A percentile compares a stretch with the other conserved stretches of the same genome.
Evolutionary conservation across 2,329 filamentous ascomycete genomes (phyloP).

Genomic region (Hymenoscyphus infarciens): DNA sequence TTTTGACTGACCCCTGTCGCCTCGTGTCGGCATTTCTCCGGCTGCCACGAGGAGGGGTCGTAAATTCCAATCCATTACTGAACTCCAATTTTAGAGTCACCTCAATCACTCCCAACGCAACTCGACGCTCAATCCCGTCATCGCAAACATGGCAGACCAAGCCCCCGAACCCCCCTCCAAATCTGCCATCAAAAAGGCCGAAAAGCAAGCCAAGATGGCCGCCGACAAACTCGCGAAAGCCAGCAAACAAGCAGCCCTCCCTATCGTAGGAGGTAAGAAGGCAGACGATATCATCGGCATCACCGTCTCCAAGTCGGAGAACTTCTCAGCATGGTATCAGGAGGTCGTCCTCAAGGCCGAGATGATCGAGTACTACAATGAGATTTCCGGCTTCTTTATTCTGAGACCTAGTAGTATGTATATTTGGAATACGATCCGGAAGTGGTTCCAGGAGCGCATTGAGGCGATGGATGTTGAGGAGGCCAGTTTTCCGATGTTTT

Average conservation of each 20-base stretch:
- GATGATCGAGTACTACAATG: slow-evolving; percentile 91
- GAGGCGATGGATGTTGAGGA: slow-evolving; percentile 91
- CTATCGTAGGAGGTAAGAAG: slow-evolving; percentile 57
- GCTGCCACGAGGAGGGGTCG: slow-evolving; percentile 1
- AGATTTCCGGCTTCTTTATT: slow-evolving; percentile 97
- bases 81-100: slow-evolving; percentile 3
- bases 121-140: slow-evolving; percentile 3
- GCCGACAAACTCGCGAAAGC: slow-evolving; percentile 61
- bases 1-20: neutral
- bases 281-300: slow-evolving; percentile 77
- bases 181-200: slow-evolving; percentile 62
- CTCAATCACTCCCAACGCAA: neutral
- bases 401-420: slow-evolving; percentile 69
- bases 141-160: slow-evolving; percentile 26
- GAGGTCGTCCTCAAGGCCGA: slow-evolving; percentile 96
- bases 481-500: slow-evolving; percentile 94
- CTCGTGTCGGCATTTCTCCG: neutral
- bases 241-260: slow-evolving; percentile 51
- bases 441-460: slow-evolving; percentile 70
- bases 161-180: slow-evolving; percentile 48
- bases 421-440: slow-evolving; percentile 63
- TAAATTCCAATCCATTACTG: neutral
- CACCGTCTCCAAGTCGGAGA: slow-evolving; percentile 76
- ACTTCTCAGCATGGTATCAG: slow-evolving; percentile 95
- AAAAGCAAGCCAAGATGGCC: slow-evolving; percentile 59